These are phyloP conservation scores for Adansonia gregorii DNA, from an alignment of 441 rosid species.

Conservation along the genomic window DNA sequence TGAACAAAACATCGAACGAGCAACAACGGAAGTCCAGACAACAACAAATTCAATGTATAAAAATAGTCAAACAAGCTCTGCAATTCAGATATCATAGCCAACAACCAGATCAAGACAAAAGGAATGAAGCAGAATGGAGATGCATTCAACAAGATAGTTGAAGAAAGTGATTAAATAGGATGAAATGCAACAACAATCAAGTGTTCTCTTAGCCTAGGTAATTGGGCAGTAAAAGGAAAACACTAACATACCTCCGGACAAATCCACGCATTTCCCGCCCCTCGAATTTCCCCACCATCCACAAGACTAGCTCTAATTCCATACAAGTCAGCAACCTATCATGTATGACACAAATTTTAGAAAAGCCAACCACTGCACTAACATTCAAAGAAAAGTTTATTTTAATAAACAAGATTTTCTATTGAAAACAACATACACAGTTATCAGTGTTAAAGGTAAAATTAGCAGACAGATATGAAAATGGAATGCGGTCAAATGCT, in stretches of 20 bases:
- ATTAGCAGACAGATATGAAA: constrained; percentile 97
- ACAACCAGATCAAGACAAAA: constrained; percentile 12
- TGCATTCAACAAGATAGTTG: neutral
- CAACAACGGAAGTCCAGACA: neutral
- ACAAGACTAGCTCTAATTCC: constrained; percentile 99
- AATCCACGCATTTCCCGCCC: constrained; percentile 99
- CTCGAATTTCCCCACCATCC: constrained; percentile 99
- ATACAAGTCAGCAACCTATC: constrained; percentile 92
- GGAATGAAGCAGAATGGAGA: neutral
- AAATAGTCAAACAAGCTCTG: constrained; percentile 13
- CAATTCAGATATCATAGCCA: constrained; percentile 18
- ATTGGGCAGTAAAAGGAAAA: constrained; percentile 13
- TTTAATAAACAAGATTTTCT: constrained; percentile 9
- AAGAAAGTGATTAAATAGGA: constrained; percentile 17
- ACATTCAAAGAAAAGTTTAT: constrained; percentile 17
- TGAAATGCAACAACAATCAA: constrained; percentile 26
- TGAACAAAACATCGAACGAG: neutral
- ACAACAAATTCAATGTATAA: neutral
- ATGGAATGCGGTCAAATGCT: constrained; percentile 97
- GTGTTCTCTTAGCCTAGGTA: neutral
- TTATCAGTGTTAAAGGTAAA: constrained; percentile 95
- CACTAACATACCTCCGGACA: constrained; percentile 80
- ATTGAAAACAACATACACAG: constrained; percentile 64
- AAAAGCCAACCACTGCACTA: neutral
- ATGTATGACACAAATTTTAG: constrained; percentile 31